Percentiles rank a stretch among this genome's conserved stretches.
These are phyloP conservation scores for Microdochium trichocladiopsis DNA, from an alignment of 2,329 filamentous ascomycete genomes.

Conservation along the genomic window DNA sequence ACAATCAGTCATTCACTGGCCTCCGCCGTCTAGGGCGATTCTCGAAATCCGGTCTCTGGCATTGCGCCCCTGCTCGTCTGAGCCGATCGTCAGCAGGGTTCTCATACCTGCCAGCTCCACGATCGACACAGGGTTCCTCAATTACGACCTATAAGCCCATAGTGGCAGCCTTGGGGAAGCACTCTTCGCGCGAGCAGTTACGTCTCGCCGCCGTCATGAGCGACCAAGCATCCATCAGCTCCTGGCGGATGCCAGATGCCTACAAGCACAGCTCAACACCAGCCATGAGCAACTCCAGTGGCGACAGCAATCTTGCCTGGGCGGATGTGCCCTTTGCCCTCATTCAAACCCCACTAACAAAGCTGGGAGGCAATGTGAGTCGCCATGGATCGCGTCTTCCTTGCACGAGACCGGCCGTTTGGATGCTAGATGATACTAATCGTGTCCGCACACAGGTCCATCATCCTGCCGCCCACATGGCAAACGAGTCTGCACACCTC, in stretches of 20 bases:
- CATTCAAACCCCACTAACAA: constrained; percentile 14
- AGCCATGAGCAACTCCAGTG: not conserved
- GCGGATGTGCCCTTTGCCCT: constrained; percentile 19
- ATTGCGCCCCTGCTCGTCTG: too few species aligned
- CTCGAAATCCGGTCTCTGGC: too few species aligned
- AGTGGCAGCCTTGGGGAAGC: too few species aligned
- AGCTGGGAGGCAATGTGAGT: constrained; percentile 6
- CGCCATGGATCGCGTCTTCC: not conserved
- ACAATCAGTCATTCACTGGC: too few species aligned
- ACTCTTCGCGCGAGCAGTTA: not conserved
- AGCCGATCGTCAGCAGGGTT: too few species aligned
- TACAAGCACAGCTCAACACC: not conserved
- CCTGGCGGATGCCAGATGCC: not conserved
- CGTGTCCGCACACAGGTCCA: constrained; percentile 9
- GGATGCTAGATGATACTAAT: not conserved
- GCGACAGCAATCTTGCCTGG: constrained; percentile 9
- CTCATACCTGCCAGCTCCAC: too few species aligned
- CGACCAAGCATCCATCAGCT: not conserved
- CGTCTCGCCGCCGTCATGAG: not conserved
- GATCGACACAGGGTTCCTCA: too few species aligned
- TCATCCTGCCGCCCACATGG: constrained; percentile 18
- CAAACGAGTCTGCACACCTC: constrained; percentile 23
- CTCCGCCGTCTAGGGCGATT: too few species aligned
- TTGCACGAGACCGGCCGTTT: not conserved
- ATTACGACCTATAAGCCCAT: too few species aligned